Base-by-base conservation (phyloP, 768 basidiomycete species). In the Dacryopinax spathularia region DNA sequence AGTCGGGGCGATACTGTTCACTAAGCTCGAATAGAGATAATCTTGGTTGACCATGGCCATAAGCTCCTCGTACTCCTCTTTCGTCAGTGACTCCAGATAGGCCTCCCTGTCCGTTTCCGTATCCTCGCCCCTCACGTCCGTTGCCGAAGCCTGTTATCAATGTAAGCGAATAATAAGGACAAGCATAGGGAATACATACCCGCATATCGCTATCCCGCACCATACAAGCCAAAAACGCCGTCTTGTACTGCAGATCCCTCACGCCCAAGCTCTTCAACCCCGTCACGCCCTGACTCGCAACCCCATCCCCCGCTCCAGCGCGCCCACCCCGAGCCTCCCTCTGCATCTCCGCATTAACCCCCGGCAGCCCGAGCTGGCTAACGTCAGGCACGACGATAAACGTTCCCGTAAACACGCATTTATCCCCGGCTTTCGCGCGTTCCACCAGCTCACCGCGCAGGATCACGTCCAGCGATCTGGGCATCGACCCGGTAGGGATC, bases 351-450 rank as follows among this genome's bases (percentile, higher is more conserved):
- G 93, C 86, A 73, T 92, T 95, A 29, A 96, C 94, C 16, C 96
- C 96, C 0, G 94, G 94, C 16, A 98, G 75, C 1, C 94, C 92
- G 20, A 99, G 82, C 73, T 96, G 94, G 66, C 92, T 89, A 60
- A 98, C 95, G 75, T 99, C 96, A 2, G 96, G 96, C 0, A 99
- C 94, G 62, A 98, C 95, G 69, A 98, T 94, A 76, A 99, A 98
- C 0, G 91, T 89, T 20, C 96, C 96, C 4, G 91, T 96, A 73
- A 99, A 98, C 60, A 95, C 88, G 72, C 92, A 96, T 74, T 96
- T 97, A 75, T 99, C 96, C 69, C 96, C 96, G 1, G 96, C 96
- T 73, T 99, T 99, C 13, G 95, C 95, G n/a, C 91, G 85, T 73
- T 99, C 96, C 35, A 99, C 96, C 68, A 98, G 83, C 71, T 98